These are phyloP conservation scores for Pleurotus pulmonarius DNA, from an alignment of 768 basidiomycete genomes.

Conservation along the genomic window DNA sequence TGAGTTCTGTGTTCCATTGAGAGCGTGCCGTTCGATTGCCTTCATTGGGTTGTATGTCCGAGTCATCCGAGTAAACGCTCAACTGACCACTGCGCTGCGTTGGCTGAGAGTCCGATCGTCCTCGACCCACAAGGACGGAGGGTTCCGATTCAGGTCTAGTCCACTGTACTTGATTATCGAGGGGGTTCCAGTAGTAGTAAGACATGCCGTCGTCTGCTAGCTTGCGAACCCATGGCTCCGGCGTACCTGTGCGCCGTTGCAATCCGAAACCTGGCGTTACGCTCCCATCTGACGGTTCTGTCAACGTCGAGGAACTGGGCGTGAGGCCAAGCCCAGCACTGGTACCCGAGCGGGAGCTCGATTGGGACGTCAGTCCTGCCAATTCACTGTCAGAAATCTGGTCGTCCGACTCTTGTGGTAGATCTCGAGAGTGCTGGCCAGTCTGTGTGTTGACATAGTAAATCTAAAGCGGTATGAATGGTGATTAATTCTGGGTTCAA, in stretches of 20 bases:
- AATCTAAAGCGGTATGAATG: conserved; percentile 50
- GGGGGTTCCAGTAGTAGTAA: conserved; percentile 75
- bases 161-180: conserved; percentile 68
- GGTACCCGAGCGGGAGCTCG: conserved; percentile 52
- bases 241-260: conserved; percentile 53
- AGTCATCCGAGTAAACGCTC: conserved; percentile 79
- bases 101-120: conserved; percentile 14
- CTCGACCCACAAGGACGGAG: not conserved
- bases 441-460: conserved; percentile 93
- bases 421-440: conserved; percentile 75
- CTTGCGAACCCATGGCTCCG: conserved; percentile 81
- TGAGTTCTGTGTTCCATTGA: conserved; percentile 19
- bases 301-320: conserved; percentile 29
- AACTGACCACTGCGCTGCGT: conserved; percentile 33
- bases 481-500: not conserved
- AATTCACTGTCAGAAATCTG: conserved; percentile 63
- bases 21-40: conserved; percentile 20
- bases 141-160: conserved; percentile 48
- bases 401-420: conserved; percentile 73
- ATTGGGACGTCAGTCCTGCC: conserved; percentile 54
- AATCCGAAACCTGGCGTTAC: conserved; percentile 55
- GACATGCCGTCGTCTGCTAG: conserved; percentile 81
- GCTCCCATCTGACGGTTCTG: conserved; percentile 24
- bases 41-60: conserved; percentile 59
- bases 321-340: conserved; percentile 50